These are phyloP conservation scores for Paecilomyces sp. DNA, from an alignment of 2,329 filamentous ascomycete genomes.

Conservation along the genomic window DNA sequence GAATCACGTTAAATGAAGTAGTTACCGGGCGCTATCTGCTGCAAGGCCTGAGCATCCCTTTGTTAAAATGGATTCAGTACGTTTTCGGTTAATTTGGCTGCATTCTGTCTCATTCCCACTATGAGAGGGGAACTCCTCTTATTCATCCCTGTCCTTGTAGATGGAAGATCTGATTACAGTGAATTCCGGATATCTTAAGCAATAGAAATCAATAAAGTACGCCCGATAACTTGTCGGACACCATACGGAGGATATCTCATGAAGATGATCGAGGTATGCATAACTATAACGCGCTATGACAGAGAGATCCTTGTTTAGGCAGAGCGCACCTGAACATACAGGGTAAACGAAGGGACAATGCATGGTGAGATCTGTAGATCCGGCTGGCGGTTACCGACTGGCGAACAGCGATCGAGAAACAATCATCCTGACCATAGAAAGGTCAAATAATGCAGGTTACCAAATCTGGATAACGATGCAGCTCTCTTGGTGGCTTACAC, in stretches of 20 bases:
- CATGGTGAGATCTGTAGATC: neutral
- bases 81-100: neutral
- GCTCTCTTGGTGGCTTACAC: neutral
- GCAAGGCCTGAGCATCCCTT: neutral
- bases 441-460: neutral
- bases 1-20: neutral
- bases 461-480: neutral
- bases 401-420: neutral
- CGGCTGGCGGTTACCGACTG: neutral
- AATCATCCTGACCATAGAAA: neutral
- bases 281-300: neutral
- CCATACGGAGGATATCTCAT: neutral
- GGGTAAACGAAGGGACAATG: neutral
- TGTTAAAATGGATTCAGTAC: neutral
- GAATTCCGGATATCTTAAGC: neutral
- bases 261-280: neutral
- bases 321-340: neutral
- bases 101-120: neutral
- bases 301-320: neutral
- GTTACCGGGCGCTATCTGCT: neutral
- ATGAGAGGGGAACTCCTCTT: neutral
- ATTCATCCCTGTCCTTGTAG: neutral
- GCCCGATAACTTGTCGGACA: neutral
- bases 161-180: neutral
- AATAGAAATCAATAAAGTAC: neutral